Conservation (phyloP, 495 filamentous ascomycete species). For the Penicillium simplicissimum region DNA sequence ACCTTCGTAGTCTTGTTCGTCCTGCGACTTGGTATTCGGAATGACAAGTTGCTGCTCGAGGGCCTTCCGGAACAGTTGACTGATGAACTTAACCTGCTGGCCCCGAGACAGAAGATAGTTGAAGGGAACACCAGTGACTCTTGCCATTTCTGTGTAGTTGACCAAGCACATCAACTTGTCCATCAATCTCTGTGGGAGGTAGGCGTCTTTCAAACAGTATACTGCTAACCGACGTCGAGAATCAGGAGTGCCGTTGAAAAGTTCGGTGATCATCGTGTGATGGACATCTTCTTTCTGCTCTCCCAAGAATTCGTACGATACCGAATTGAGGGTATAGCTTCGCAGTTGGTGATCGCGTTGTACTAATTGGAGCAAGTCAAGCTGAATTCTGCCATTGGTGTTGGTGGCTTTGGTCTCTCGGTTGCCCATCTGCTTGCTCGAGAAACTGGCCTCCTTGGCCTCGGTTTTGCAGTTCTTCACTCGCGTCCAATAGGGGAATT, state of each 20-base stretch:
- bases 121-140: slow-evolving; percentile 98
- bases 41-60: slow-evolving; percentile 90
- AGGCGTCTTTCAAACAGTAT: slow-evolving; percentile 98
- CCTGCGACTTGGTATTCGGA: slow-evolving; percentile 70
- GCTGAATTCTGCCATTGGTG: slow-evolving; percentile 88
- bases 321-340: slow-evolving; percentile 97
- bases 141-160: slow-evolving; percentile 99
- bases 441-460: slow-evolving; percentile 78
- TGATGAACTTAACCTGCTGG: slow-evolving; percentile 97
- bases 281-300: slow-evolving; percentile 99
- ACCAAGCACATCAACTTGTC: slow-evolving; percentile 97
- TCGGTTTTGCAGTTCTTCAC: slow-evolving; percentile 63
- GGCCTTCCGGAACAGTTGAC: slow-evolving; percentile 94
- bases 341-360: slow-evolving; percentile 92
- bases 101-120: slow-evolving; percentile 89
- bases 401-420: slow-evolving; percentile 92
- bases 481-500: slow-evolving; percentile 85
- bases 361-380: slow-evolving; percentile 89
- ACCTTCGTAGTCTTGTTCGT: slow-evolving; percentile 88
- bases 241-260: slow-evolving; percentile 93
- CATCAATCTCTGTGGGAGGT: slow-evolving; percentile 90
- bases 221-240: slow-evolving; percentile 87
- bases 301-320: slow-evolving; percentile 92
- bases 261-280: slow-evolving; percentile 97
- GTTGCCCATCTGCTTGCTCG: slow-evolving; percentile 98